These are phyloP conservation scores for Bolboschoenoplectus hybrid DNA, from an alignment of 202 grass and related monocot species.

Conservation along the genomic window DNA sequence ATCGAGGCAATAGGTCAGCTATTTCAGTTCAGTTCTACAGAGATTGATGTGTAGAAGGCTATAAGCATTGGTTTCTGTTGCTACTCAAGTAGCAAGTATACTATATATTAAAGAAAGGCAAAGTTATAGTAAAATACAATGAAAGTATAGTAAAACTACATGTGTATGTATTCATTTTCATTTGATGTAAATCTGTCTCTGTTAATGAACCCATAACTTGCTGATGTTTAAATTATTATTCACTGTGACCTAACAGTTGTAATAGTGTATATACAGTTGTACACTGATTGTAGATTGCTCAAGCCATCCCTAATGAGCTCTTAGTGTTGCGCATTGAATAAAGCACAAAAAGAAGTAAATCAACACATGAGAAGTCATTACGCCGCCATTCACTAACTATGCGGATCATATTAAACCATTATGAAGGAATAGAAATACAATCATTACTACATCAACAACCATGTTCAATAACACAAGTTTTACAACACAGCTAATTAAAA, in stretches of 20 bases:
- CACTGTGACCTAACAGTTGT: not conserved
- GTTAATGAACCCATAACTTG: not conserved
- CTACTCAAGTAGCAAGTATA: not conserved
- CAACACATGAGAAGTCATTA: not conserved
- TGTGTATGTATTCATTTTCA: not conserved
- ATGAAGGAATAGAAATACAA: not conserved
- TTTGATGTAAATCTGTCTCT: not conserved
- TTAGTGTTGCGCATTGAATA: not conserved
- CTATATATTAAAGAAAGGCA: not conserved
- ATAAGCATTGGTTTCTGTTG: not conserved
- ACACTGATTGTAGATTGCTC: not conserved
- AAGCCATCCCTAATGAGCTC: not conserved
- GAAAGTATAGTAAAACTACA: not conserved
- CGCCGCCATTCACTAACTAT: conserved; percentile 19
- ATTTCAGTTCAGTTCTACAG: conserved; percentile 39
- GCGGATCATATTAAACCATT: conserved; percentile 6
- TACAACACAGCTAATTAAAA: conserved; percentile 34
- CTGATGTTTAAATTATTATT: not conserved
- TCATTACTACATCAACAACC: conserved; percentile 29
- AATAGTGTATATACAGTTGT: no score
- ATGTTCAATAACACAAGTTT: conserved; percentile 23
- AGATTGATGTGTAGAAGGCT: conserved; percentile 8
- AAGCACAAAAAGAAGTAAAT: not conserved
- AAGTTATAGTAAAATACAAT: not conserved
- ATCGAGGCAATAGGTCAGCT: conserved; percentile 74